Percentiles rank a stretch among this genome's conserved stretches.
Conservation (phyloP, 2,329 filamentous ascomycete genomes). For the Cadophora gregata region DNA sequence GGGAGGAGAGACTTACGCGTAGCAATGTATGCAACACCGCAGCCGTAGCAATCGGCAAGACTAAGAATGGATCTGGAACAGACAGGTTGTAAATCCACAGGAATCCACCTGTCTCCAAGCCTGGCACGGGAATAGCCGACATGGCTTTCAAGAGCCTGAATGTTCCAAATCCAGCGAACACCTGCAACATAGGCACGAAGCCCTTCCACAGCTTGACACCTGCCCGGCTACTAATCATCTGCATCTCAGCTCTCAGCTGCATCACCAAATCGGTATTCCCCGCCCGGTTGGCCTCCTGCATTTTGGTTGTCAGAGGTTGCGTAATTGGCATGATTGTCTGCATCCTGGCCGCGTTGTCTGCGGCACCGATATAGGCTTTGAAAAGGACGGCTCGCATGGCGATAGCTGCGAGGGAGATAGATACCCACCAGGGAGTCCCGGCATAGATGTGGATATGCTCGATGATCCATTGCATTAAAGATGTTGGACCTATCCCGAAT, state of each 20-base stretch:
- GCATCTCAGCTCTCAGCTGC: slow-evolving; percentile 54
- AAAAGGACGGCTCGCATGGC: slow-evolving; percentile 69
- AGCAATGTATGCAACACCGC: slow-evolving; percentile 56
- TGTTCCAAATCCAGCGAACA: slow-evolving; percentile 78
- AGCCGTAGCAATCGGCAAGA: slow-evolving; percentile 72
- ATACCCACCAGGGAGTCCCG: slow-evolving; percentile 82
- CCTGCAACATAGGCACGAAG: slow-evolving; percentile 63
- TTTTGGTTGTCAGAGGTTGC: slow-evolving; percentile 60
- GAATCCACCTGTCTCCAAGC: slow-evolving; percentile 71
- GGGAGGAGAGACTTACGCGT: slow-evolving; percentile 33
- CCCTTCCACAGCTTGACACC: slow-evolving; percentile 59
- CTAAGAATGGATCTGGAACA: slow-evolving; percentile 74
- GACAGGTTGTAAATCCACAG: slow-evolving; percentile 84
- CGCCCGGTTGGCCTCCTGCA: slow-evolving; percentile 48
- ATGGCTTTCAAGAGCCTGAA: slow-evolving; percentile 81
- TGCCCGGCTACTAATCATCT: slow-evolving; percentile 55
- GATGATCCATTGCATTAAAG: slow-evolving; percentile 74
- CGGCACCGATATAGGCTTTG: slow-evolving; percentile 66
- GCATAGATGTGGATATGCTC: slow-evolving; percentile 81
- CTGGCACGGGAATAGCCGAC: slow-evolving; percentile 79
- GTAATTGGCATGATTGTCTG: slow-evolving; percentile 63
- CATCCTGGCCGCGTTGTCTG: slow-evolving; percentile 67
- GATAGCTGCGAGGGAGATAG: slow-evolving; percentile 70
- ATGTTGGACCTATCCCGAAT: slow-evolving; percentile 82
- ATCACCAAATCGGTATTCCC: slow-evolving; percentile 56